Evolutionary conservation across 495 filamentous ascomycete species (phyloP), one percentile per base, ranked within the genome.

Genomic region (Immersiella caudata): DNA sequence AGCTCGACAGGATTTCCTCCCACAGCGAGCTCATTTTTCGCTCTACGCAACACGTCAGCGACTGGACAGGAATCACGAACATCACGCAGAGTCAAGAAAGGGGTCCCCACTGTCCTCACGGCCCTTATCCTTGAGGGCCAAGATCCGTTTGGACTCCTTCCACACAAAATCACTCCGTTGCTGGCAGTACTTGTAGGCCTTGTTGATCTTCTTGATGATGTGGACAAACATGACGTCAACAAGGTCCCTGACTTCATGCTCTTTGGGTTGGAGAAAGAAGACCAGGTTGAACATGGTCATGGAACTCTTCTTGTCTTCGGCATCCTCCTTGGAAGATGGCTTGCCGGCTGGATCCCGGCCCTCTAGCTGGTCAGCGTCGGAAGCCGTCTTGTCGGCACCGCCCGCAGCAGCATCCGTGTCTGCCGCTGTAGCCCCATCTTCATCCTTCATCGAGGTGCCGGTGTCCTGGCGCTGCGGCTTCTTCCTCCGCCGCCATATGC

Each of bases 241-340:
- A 22, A 93, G 83, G 59, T 88, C 80, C 56, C 90, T 89, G 70
- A 89, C 89, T 75, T 96, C 92, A 51, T 91, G 79, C 58, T 89
- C 84, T 46, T 91, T 90, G 2, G 92, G 90, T 72, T 91, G 89
- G 58, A 97, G 79, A 36, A 97, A 91, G 78, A 97, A 98, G 16
- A 97, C 92, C 36, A 97, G 87, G 79, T 98, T 93, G 76, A 99
- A 99, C 93, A 97, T 97, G 24, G 88, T 93, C 91, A 99, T 94
- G 52, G 79, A 80, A 57, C 77, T 80, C 69, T 78, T 82, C 73
- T 84, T 83, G 70, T 89, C 86, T 67, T 87, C 81, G 26, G 75
- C 74, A 62, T 87, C 85, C 6, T 83, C 74, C 66, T 81, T 83
- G 50, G 67, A 62, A 21, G 71, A 65, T 29, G 40, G 40, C 16